Evolutionary conservation across 2,329 filamentous ascomycete species (phyloP), one percentile per base, ranked within the genome.

Genomic region (Cytospora paraplurivora): DNA sequence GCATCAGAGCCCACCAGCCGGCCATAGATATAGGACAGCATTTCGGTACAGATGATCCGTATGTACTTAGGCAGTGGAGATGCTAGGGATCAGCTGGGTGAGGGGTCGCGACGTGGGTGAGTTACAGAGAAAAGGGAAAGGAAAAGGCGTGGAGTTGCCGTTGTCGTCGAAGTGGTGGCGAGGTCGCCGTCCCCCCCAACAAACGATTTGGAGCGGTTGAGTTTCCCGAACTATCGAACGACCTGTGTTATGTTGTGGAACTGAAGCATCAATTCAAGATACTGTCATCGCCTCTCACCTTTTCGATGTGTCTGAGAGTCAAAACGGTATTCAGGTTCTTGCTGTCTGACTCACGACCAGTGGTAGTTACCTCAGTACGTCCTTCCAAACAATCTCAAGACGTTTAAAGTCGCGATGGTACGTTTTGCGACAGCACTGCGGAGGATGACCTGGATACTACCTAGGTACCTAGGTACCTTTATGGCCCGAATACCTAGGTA

Each of bases 1-100:
- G 62, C 56, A 15, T 49, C 19, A 11, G 68, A 32, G 32, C 65
- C 64, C 49, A 72, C 62, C 52, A 76, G 68, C 47, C 72, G 69
- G 65, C 70, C 70, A 57, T 74, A 72, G 44, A 75, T 63, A 38
- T 71, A 71, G 10, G 71, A 73, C 33, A 74, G 68, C 15, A 75
- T 37, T 2, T 66, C 67, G 12, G 68, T 69, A 71, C 37, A n/a
- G n/a, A 3, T 47, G n/a, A 21, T 21, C n/a, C n/a, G 44, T 47
- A 47, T 47, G 44, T 44, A 12, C n/a, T 10, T 11, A 47, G 11
- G 7, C 12, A 10, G n/a, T 7, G 21, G 10, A 47, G n/a, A 27
- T 27, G 27, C 27, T 27, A 27, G 27, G 27, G 27, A 33, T 17
- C 38, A 7, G 13, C 35, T 13, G 49, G 35, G n/a, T 27, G 27